Percentiles rank a stretch among this genome's conserved stretches.
Evolutionary conservation across 1,139 yeast species (phyloP).

Genomic region (Diutina pseudorugosa): DNA sequence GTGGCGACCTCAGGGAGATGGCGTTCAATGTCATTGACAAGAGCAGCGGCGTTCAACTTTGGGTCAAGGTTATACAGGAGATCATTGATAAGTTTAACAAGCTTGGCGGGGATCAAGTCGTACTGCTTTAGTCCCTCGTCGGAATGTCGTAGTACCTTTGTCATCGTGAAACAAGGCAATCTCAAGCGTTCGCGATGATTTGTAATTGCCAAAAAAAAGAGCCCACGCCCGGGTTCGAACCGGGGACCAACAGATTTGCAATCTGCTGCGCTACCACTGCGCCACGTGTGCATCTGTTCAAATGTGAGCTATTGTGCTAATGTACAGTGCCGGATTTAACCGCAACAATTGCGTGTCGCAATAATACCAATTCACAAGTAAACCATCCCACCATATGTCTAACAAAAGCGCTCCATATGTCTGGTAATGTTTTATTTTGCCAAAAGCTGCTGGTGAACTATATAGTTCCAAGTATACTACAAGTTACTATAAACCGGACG

Average conservation of each 20-base stretch:
- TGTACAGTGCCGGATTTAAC: no score
- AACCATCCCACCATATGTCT: no score
- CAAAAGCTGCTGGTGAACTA: no score
- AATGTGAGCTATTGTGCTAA: no score
- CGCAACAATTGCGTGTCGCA: no score
- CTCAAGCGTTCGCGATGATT: not conserved
- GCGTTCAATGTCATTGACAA: not conserved
- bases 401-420: no score
- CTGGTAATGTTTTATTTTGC: no score
- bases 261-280: slow-evolving; percentile 14
- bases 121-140: not conserved
- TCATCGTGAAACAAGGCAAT: not conserved
- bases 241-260: slow-evolving; percentile 12
- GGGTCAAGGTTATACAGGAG: not conserved
- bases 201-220: not conserved
- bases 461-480: no score
- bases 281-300: slow-evolving; percentile 8
- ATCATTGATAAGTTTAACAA: not conserved
- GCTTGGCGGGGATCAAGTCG: not conserved
- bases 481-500: no score
- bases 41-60: not conserved
- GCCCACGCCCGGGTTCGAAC: slow-evolving; percentile 4
- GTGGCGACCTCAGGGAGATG: not conserved
- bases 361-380: no score
- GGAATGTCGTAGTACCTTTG: not conserved